These are phyloP conservation scores for Salix brachista DNA, from an alignment of 345 rosid species.

Conservation along the genomic window DNA sequence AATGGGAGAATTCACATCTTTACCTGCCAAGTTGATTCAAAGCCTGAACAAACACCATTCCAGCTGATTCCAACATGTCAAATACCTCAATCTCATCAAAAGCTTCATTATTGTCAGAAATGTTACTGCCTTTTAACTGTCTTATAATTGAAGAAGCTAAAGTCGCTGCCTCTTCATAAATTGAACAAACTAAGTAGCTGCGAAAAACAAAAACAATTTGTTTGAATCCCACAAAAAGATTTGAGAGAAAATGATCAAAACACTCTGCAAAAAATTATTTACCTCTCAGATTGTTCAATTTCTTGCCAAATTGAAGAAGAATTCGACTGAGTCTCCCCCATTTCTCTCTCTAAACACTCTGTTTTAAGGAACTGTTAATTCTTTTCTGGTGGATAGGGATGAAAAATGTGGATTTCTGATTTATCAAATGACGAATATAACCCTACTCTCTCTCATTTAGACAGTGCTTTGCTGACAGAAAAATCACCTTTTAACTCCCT, in stretches of 20 bases:
- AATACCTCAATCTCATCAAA: conserved; percentile 26
- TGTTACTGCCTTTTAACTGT: conserved; percentile 12
- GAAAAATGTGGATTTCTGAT: too few species aligned
- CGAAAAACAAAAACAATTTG: neutral
- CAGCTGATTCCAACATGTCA: conserved; percentile 62
- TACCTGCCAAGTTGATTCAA: conserved; percentile 62
- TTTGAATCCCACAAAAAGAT: neutral
- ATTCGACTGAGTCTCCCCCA: conserved; percentile 6
- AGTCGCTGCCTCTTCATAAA: conserved; percentile 70
- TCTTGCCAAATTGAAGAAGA: conserved; percentile 39
- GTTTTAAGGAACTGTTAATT: too few species aligned
- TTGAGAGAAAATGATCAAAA: neutral
- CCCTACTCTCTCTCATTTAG: too few species aligned
- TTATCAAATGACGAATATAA: too few species aligned
- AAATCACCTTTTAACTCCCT: too few species aligned
- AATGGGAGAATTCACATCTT: neutral
- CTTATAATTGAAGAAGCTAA: conserved; percentile 51
- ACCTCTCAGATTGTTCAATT: conserved; percentile 49
- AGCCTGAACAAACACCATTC: conserved; percentile 83
- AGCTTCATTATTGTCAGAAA: conserved; percentile 13
- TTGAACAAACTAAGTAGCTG: conserved; percentile 76
- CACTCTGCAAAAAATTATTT: neutral
- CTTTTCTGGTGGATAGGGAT: too few species aligned
- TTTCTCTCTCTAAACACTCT: neutral
- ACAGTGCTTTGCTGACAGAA: too few species aligned